Percentiles rank a stretch among this genome's conserved stretches.
phyloP scores from a whole-genome alignment of 805 yeast genomes.

The Zygosaccharomyces pseudorouxii region DNA sequence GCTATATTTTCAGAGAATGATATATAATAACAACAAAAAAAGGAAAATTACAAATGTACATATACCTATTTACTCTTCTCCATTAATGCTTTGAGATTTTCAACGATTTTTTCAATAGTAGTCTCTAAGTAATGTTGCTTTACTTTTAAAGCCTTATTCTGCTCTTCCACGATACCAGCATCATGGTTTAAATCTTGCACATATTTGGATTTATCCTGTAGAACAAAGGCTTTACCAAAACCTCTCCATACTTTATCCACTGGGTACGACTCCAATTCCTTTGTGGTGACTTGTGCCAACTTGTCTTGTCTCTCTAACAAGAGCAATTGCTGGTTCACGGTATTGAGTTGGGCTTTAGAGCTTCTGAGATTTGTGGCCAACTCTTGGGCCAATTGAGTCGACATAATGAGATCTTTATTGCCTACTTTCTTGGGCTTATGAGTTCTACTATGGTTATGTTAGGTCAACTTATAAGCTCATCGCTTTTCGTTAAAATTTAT shows the following conservation, averaged over 20 bases:
- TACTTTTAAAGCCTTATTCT: slow-evolving; percentile 54
- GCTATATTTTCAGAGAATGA: slow-evolving; percentile 5
- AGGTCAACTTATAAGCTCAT: not conserved
- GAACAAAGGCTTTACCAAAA: slow-evolving; percentile 69
- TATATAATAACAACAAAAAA: slow-evolving; percentile 1
- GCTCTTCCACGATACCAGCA: slow-evolving; percentile 51
- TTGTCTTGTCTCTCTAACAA: slow-evolving; percentile 35
- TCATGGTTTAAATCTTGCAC: slow-evolving; percentile 47
- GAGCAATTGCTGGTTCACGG: slow-evolving; percentile 29
- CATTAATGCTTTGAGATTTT: slow-evolving; percentile 50
- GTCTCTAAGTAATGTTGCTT: slow-evolving; percentile 71
- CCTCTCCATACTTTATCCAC: slow-evolving; percentile 72
- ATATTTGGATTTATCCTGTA: slow-evolving; percentile 41
- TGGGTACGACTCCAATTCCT: slow-evolving; percentile 49
- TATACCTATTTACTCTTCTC: slow-evolving; percentile 12
- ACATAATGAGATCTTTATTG: slow-evolving; percentile 7
- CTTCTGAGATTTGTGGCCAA: slow-evolving; percentile 28
- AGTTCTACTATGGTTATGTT: too few relatives aligned
- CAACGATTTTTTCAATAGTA: slow-evolving; percentile 68
- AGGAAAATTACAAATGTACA: not conserved
- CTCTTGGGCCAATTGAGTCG: slow-evolving; percentile 16
- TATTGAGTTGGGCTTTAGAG: slow-evolving; percentile 28
- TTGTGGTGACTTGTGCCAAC: slow-evolving; percentile 51
- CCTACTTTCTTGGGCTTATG: not conserved
- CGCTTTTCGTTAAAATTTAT: not conserved